phyloP scores from a whole-genome alignment of 1,139 yeast species.

The Komagataea norvegica region DNA sequence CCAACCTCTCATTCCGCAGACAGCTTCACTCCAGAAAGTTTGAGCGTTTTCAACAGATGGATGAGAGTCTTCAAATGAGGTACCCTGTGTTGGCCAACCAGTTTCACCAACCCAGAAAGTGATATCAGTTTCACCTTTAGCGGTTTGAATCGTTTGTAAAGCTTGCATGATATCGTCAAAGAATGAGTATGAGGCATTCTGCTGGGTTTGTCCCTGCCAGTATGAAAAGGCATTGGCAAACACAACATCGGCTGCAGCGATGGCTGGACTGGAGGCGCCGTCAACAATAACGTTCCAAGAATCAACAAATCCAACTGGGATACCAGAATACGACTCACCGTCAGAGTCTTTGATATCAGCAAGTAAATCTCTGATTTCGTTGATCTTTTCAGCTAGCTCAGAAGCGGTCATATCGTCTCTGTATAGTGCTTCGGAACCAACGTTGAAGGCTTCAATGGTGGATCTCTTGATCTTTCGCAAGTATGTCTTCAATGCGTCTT shows the following conservation, averaged over 20 bases:
- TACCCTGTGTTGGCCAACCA: slow-evolving; percentile 96
- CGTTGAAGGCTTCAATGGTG: slow-evolving; percentile 69
- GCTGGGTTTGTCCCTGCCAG: slow-evolving; percentile 94
- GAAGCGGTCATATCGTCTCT: slow-evolving; percentile 74
- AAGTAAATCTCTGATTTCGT: slow-evolving; percentile 52
- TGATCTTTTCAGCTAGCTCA: slow-evolving; percentile 60
- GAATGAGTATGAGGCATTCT: slow-evolving; percentile 82
- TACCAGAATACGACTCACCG: slow-evolving; percentile 67
- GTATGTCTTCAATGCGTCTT: slow-evolving; percentile 59
- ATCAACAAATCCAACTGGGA: slow-evolving; percentile 89
- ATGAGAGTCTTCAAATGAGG: slow-evolving; percentile 54
- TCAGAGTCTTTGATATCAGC: slow-evolving; percentile 65
- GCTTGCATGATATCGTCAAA: slow-evolving; percentile 97
- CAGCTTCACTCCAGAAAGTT: slow-evolving; percentile 77
- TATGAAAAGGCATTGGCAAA: slow-evolving; percentile 94
- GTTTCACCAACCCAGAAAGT: slow-evolving; percentile 97
- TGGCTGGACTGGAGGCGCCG: slow-evolving; percentile 62
- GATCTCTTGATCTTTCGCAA: slow-evolving; percentile 66
- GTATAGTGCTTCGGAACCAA: slow-evolving; percentile 90
- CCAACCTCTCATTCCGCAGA: slow-evolving; percentile 93
- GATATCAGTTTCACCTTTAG: slow-evolving; percentile 80
- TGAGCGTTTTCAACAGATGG: slow-evolving; percentile 75
- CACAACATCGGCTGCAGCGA: slow-evolving; percentile 75
- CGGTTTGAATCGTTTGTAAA: slow-evolving; percentile 74
- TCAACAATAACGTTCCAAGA: slow-evolving; percentile 92